Percentiles rank a stretch among this genome's conserved stretches.
Evolutionary conservation across 805 yeast genomes (phyloP).

Genomic region (Wickerhamiella vanderwaltii): DNA sequence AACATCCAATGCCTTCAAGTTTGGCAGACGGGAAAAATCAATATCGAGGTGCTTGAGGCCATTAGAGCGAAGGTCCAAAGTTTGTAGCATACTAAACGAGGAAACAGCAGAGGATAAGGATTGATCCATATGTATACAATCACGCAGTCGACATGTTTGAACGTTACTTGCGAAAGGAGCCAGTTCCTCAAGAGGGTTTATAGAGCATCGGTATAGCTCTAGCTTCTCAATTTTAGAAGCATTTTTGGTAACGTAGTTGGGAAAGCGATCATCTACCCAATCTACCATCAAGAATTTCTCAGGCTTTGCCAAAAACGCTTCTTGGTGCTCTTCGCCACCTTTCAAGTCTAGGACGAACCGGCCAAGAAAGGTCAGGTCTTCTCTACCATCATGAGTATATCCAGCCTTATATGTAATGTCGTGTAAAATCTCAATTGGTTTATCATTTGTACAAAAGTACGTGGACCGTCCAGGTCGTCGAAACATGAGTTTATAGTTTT

Average conservation of each 20-base stretch:
- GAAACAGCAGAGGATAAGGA: constrained; percentile 32
- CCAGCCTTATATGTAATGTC: constrained; percentile 16
- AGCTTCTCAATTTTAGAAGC: constrained; percentile 1
- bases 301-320: not conserved
- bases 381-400: constrained; percentile 16
- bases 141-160: constrained; percentile 1
- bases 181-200: not conserved
- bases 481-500: constrained; percentile 16
- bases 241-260: not conserved
- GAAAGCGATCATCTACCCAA: constrained; percentile 3
- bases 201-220: constrained; percentile 7
- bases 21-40: constrained; percentile 40
- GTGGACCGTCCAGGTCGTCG: constrained; percentile 15
- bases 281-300: constrained; percentile 2
- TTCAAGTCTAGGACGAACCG: constrained; percentile 17
- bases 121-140: not conserved
- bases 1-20: constrained; percentile 50
- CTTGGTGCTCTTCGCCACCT: not conserved
- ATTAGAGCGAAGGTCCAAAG: constrained; percentile 41
- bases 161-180: not conserved
- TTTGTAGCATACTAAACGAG: constrained; percentile 42
- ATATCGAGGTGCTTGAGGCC: constrained; percentile 39
- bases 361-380: constrained; percentile 20
- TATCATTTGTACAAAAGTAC: constrained; percentile 11
- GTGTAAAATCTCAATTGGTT: constrained; percentile 15